A percentile compares a stretch with the other conserved stretches of the same genome.
Evolutionary conservation across 1,284 basidiomycete genomes (phyloP).

Genomic region (Papiliotrema fonsecae): DNA sequence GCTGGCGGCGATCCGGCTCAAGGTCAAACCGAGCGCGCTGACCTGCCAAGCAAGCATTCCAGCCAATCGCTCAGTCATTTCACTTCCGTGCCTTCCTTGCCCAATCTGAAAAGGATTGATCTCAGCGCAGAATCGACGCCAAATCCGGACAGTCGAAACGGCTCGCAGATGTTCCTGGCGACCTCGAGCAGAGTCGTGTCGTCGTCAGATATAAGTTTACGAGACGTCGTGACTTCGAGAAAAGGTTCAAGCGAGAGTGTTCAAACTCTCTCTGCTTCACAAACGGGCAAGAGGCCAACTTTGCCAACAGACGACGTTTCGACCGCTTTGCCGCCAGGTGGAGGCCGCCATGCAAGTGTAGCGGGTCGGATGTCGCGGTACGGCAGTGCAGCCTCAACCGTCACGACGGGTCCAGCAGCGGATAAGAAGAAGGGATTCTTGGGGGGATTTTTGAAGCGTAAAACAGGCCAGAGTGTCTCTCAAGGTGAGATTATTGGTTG

Average conservation of each 20-base stretch:
- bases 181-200: background rate
- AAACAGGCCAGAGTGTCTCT: constrained; percentile 23
- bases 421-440: constrained; percentile 42
- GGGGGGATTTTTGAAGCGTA: constrained; percentile 30
- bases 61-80: background rate
- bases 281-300: background rate
- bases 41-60: background rate
- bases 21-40: background rate
- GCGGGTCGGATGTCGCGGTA: constrained; percentile 11
- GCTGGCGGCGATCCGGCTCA: background rate
- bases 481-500: constrained; percentile 9
- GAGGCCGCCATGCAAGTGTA: constrained; percentile 4
- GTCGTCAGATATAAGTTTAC: background rate
- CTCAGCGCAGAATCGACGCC: background rate
- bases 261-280: constrained; percentile 19
- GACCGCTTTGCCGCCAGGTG: background rate
- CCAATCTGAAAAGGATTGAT: background rate
- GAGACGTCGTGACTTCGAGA: constrained; percentile 5
- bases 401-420: constrained; percentile 8
- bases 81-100: background rate
- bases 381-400: constrained; percentile 23
- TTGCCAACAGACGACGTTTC: background rate
- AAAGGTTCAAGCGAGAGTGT: constrained; percentile 25
- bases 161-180: background rate
- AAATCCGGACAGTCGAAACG: background rate